Base-by-base conservation (phyloP, 805 yeast genomes). In the Sporopachydermia lactativora region DNA sequence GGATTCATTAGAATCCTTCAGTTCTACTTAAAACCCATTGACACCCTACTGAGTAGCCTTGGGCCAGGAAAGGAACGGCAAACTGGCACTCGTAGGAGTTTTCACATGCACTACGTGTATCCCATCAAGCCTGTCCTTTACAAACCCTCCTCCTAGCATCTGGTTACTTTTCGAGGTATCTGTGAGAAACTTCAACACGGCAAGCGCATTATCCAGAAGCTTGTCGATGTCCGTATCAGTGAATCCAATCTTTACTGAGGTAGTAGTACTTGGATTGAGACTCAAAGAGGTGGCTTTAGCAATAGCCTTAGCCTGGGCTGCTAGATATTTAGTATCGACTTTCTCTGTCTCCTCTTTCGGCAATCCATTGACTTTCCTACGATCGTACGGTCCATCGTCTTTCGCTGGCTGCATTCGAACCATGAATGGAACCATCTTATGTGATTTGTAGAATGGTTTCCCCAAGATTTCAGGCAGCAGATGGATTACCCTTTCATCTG, bases 401-500 rank as follows among this genome's bases (percentile, higher is more conserved):
- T 43, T 4, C 16, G 37, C 18, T 24, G 39, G 45, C 11, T 39
- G 73, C 77, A 81, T 69, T 51, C 77, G 79, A 3, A 82, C 54
- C 66, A 79, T 71, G 47, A 67, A 70, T 2, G 94, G 94, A 14
- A 77, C 61, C 49, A 75, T 78, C 48, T 73, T 77, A 45, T 74
- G 74, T 43, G 73, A 75, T 42, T 67, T 68, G 58, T 74, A 80
- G 51, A 81, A 81, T 41, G 64, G 68, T 4, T 67, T 64, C 1
- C 82, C 81, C 28, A 83, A 57, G 0, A 79, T 55, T 2, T 60
- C 59, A 0, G 82, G 81, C 18, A 82, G 56, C 16, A 75, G 58
- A 45, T 71, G 73, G 49, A 75, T 76, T 2, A 82, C 68, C 45
- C 92, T 62, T 40, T 76, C 71, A 55, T 84, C 94, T 3, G 79